Percentiles rank a stretch among this genome's conserved stretches.
Conservation (phyloP, 2,329 filamentous ascomycete species). For the Lachnum nothofagi region DNA sequence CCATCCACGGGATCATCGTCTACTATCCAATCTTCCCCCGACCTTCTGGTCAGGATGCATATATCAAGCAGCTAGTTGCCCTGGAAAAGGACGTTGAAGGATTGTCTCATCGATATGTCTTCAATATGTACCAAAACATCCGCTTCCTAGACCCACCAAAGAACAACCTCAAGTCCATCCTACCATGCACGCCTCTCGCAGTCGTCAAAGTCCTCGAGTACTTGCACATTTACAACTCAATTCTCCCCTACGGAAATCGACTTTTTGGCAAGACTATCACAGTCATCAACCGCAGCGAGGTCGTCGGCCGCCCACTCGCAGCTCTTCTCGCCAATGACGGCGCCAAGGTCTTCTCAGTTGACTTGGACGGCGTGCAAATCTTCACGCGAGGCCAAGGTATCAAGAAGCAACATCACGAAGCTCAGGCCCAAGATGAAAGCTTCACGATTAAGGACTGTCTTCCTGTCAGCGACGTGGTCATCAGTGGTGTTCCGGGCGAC, state of each 20-base stretch:
- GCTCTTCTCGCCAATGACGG: conserved; percentile 94
- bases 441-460: conserved; percentile 77
- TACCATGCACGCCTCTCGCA: conserved; percentile 92
- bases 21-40: conserved; percentile 92
- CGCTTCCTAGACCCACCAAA: conserved; percentile 79
- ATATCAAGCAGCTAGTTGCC: conserved; percentile 90
- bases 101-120: conserved; percentile 85
- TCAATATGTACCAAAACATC: conserved; percentile 99
- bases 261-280: conserved; percentile 92
- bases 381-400: conserved; percentile 88
- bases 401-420: conserved; percentile 78
- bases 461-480: conserved; percentile 87
- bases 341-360: conserved; percentile 89
- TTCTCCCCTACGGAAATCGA: conserved; percentile 86
- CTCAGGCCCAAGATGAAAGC: conserved; percentile 68
- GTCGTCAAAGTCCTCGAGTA: conserved; percentile 97
- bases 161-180: conserved; percentile 79
- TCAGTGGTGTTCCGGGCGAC: conserved; percentile 84
- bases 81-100: conserved; percentile 93
- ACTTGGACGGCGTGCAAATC: conserved; percentile 83
- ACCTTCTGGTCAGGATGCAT: conserved; percentile 82
- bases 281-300: conserved; percentile 93
- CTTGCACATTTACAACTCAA: conserved; percentile 92
- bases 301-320: conserved; percentile 87
- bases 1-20: conserved; percentile 84